phyloP scores from a whole-genome alignment of 2,329 filamentous ascomycete genomes.

The Thielaviopsis cerberus region DNA sequence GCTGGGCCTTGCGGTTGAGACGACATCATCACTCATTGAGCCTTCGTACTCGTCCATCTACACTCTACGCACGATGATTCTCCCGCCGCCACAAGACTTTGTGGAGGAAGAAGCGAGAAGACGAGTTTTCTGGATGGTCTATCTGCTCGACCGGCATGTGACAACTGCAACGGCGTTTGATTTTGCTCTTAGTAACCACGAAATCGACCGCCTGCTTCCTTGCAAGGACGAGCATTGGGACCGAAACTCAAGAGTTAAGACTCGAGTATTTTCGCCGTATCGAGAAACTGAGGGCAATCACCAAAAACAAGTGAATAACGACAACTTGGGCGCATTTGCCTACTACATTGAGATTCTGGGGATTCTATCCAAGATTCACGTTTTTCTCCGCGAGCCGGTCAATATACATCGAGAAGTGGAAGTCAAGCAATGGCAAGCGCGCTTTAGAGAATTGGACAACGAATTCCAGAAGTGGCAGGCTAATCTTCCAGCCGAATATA shows the following conservation, averaged over 20 bases:
- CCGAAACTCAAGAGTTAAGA: conserved; percentile 68
- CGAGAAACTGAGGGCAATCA: background rate
- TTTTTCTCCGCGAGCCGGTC: conserved; percentile 73
- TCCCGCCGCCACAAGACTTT: conserved; percentile 68
- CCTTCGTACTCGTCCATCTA: conserved; percentile 74
- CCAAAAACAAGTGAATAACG: conserved; percentile 35
- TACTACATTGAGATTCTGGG: conserved; percentile 82
- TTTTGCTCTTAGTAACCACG: conserved; percentile 72
- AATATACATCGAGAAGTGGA: conserved; percentile 71
- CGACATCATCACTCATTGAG: conserved; percentile 58
- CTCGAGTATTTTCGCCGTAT: conserved; percentile 54
- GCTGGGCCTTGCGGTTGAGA: conserved; percentile 67
- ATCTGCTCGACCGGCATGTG: conserved; percentile 73
- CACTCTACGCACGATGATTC: conserved; percentile 65
- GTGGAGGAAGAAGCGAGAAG: conserved; percentile 77
- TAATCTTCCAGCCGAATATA: conserved; percentile 62
- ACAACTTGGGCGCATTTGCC: conserved; percentile 72
- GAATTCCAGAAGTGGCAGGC: conserved; percentile 70
- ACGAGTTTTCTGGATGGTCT: conserved; percentile 86
- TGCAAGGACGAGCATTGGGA: conserved; percentile 76
- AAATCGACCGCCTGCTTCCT: conserved; percentile 72
- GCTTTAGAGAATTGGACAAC: conserved; percentile 69
- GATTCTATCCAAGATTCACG: conserved; percentile 71
- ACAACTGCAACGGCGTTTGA: conserved; percentile 85
- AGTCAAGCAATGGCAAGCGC: conserved; percentile 75